These are phyloP conservation scores for Geranium rotundifolium DNA, from an alignment of 345 rosid genomes.

Conservation along the genomic window DNA sequence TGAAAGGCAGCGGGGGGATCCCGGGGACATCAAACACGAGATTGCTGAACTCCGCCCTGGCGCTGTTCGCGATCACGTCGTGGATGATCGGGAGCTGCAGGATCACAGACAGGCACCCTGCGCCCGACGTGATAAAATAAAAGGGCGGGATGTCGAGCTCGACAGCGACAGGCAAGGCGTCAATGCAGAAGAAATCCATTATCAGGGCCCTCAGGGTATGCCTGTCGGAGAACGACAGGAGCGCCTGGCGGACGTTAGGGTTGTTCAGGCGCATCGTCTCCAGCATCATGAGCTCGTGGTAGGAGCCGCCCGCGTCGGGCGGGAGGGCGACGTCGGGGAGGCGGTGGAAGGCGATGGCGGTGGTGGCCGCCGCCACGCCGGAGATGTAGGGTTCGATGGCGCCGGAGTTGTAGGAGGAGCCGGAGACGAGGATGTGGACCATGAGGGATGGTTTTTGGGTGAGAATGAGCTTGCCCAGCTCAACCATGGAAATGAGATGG, in stretches of 20 bases:
- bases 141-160: slow-evolving; percentile 31
- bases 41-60: slow-evolving; percentile 20
- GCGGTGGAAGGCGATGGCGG: slow-evolving; percentile 38
- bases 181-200: slow-evolving; percentile 38
- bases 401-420: slow-evolving; percentile 33
- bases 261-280: slow-evolving; percentile 31
- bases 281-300: slow-evolving; percentile 24
- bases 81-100: slow-evolving; percentile 28
- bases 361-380: slow-evolving; percentile 22
- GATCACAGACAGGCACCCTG: slow-evolving; percentile 18
- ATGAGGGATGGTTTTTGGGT: slow-evolving; percentile 36
- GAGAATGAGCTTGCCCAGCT: slow-evolving; percentile 46
- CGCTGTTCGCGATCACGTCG: slow-evolving; percentile 16
- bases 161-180: slow-evolving; percentile 16
- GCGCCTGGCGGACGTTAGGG: slow-evolving; percentile 28
- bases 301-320: slow-evolving; percentile 16
- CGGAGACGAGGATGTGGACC: slow-evolving; percentile 33
- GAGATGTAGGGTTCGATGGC: slow-evolving; percentile 29
- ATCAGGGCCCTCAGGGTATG: slow-evolving; percentile 24
- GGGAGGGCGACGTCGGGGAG: slow-evolving; percentile 27
- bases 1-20: slow-evolving; percentile 18
- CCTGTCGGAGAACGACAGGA: slow-evolving; percentile 22
- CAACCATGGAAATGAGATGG: slow-evolving; percentile 66
- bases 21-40: slow-evolving; percentile 28
- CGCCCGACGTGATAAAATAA: slow-evolving; percentile 37